Conservation (phyloP, 2,329 filamentous ascomycete species). For the Didymella arachidicola region DNA sequence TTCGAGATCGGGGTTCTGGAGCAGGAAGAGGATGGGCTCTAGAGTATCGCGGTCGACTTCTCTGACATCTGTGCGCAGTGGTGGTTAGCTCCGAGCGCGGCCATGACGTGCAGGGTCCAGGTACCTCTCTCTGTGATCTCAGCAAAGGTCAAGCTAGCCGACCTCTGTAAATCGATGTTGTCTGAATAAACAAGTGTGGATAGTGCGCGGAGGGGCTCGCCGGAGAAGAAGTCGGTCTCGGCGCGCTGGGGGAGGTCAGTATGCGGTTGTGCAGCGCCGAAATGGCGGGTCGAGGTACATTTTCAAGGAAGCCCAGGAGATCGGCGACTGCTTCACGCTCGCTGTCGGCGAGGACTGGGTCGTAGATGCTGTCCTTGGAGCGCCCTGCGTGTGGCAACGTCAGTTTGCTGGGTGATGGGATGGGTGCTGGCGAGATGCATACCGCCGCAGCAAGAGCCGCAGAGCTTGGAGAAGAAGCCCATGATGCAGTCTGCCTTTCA, state of each 20-base stretch:
- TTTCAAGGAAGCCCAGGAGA: slow-evolving; percentile 93
- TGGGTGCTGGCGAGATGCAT: slow-evolving; percentile 23
- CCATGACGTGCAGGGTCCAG: slow-evolving; percentile 15
- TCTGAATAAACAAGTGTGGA: slow-evolving; percentile 98
- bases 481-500: slow-evolving; percentile 38
- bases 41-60: slow-evolving; percentile 95
- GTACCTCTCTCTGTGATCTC: slow-evolving; percentile 98
- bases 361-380: slow-evolving; percentile 58
- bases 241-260: slow-evolving; percentile 70
- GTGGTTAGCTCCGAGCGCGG: slow-evolving; percentile 27
- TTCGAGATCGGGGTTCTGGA: slow-evolving; percentile 95
- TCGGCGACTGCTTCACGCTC: slow-evolving; percentile 97
- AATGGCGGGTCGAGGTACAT: slow-evolving; percentile 63
- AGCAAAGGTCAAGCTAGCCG: slow-evolving; percentile 96
- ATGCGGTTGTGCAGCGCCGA: slow-evolving; percentile 9
- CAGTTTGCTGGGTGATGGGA: slow-evolving; percentile 26
- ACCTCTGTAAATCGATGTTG: slow-evolving; percentile 96
- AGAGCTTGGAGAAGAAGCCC: slow-evolving; percentile 49
- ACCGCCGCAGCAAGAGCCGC: slow-evolving; percentile 51
- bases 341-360: slow-evolving; percentile 83
- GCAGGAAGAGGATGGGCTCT: slow-evolving; percentile 91
- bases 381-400: slow-evolving; percentile 46
- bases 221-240: slow-evolving; percentile 98
- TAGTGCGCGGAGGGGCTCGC: slow-evolving; percentile 89
- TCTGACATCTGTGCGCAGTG: slow-evolving; percentile 79